Conservation (phyloP, 345 rosid genomes). For the Pelargonium nanum region DNA sequence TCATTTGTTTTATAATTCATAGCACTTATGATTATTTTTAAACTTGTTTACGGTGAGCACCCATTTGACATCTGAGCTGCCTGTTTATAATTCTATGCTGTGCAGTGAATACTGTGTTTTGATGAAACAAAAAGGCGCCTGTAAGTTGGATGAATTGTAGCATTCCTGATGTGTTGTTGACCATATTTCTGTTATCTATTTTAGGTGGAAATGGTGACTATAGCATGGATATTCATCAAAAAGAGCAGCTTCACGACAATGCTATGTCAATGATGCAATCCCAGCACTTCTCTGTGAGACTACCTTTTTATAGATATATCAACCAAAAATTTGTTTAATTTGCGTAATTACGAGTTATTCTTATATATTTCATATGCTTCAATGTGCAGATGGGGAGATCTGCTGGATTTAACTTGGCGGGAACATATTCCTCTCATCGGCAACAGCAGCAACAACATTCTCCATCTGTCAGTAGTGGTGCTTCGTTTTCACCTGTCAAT, state of each 20-base stretch:
- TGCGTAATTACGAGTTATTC: neutral
- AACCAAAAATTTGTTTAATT: neutral
- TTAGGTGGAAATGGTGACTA: slow-evolving; percentile 95
- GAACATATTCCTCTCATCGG: slow-evolving; percentile 74
- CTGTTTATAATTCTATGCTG: too few relatives aligned
- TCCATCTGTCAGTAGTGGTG: slow-evolving; percentile 65
- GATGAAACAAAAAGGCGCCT: neutral
- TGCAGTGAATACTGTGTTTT: neutral
- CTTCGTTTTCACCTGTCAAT: slow-evolving; percentile 51
- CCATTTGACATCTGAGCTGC: neutral
- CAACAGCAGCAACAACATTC: slow-evolving; percentile 82
- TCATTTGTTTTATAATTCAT: too few relatives aligned
- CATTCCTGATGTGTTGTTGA: too few relatives aligned
- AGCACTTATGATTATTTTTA: neutral
- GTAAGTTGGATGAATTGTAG: too few relatives aligned
- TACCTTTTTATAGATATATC: slow-evolving; percentile 1
- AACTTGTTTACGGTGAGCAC: neutral
- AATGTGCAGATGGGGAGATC: slow-evolving; percentile 77
- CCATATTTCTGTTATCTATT: slow-evolving; percentile 30
- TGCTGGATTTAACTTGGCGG: slow-evolving; percentile 79
- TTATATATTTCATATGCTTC: slow-evolving; percentile 6
- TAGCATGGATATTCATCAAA: slow-evolving; percentile 83
- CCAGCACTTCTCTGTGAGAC: slow-evolving; percentile 89
- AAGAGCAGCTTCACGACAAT: slow-evolving; percentile 93
- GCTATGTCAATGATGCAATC: slow-evolving; percentile 94